Percentiles rank a stretch among this genome's conserved stretches.
Conservation (phyloP, 2,329 filamentous ascomycete species). For the Colletotrichum tamarilloi region DNA sequence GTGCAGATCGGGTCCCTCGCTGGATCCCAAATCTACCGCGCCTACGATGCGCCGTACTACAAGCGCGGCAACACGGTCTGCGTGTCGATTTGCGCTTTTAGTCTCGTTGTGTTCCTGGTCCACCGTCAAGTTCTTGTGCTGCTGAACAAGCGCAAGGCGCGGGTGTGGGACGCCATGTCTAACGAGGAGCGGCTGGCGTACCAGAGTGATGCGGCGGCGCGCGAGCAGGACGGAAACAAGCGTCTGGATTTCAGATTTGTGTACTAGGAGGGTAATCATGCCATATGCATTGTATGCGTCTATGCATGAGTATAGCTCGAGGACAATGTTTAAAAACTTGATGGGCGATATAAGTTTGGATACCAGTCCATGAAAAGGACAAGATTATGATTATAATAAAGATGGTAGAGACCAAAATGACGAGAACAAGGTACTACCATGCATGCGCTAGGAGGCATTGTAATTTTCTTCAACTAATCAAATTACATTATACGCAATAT, state of each 20-base stretch:
- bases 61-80: constrained; percentile 68
- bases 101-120: constrained; percentile 60
- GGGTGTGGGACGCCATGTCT: constrained; percentile 51
- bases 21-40: constrained; percentile 60
- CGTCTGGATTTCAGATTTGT: constrained; percentile 43
- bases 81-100: constrained; percentile 61
- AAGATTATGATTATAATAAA: neutral
- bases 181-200: constrained; percentile 49
- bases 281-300: neutral
- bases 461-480: neutral
- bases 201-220: constrained; percentile 53
- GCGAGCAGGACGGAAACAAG: constrained; percentile 58
- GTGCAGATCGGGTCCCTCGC: constrained; percentile 57
- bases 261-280: neutral
- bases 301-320: too few species aligned
- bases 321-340: neutral
- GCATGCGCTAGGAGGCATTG: neutral
- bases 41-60: constrained; percentile 66
- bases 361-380: constrained; percentile 3
- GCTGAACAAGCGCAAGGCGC: constrained; percentile 50
- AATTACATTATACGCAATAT: neutral
- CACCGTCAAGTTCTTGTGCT: constrained; percentile 56
- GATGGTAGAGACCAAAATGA: neutral
- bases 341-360: neutral
- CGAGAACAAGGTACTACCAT: neutral